Base-by-base conservation (phyloP, 805 yeast species). In the Lachancea meyersii region DNA sequence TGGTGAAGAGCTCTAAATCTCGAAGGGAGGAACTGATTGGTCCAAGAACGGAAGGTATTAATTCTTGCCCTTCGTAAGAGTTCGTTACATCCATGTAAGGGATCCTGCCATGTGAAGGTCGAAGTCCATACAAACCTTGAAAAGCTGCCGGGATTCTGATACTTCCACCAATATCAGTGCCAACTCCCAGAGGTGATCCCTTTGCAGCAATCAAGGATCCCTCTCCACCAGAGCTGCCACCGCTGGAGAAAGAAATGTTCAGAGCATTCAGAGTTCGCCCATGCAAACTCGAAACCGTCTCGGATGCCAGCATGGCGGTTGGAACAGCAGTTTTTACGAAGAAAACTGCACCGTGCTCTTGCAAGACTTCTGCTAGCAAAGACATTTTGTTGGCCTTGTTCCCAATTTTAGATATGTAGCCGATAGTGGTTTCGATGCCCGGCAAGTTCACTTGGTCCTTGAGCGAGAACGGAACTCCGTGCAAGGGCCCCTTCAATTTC, bases 181-280 rank as follows among this genome's bases (percentile, higher is more conserved):
- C 84, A 28, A 75, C 64, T 13, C 79, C 85, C 27, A 78, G 46
- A 2, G 76, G 67, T n/a, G 81, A 73, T 4, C 75, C 82, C 35
- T 69, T 67, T 35, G 71, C 66, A 3, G 71, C 72, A 38, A 76
- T 73, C 42, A 74, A 54, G 1, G 79, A 73, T 46, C 82, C 83
- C 55, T 78, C 83, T 39, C 84, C 84, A 20, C 82, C 80, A 3
- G 80, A 73, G 1, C 80, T 73, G 18, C 83, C 83, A 42, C 83
- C 83, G 3, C 77, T 61, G 22, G 79, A 68, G 43, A 78, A 67
- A 6, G 61, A 55, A 41, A 73, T 61, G 54, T 78, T 79, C 57
- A 64, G 58, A 4, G 80, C 75, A 51, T 78, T 77, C 47, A 67
- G 59, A 2, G 81, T 68, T 42, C 70, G 60, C n/a, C 84, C 84